phyloP scores from a whole-genome alignment of 1,284 basidiomycete species.

The Rhodofomes roseus region DNA sequence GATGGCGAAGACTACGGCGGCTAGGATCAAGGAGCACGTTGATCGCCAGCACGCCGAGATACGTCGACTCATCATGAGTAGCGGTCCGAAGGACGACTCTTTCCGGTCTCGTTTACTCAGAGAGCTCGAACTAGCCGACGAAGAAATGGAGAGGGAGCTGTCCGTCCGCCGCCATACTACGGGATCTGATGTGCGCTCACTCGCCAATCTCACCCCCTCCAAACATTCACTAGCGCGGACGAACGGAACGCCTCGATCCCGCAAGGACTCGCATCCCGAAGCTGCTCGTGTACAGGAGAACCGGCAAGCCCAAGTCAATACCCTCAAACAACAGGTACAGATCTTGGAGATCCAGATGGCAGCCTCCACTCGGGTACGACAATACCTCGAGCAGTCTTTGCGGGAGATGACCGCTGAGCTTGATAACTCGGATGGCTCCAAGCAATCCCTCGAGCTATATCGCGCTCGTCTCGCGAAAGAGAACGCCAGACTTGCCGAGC shows the following conservation, averaged over 20 bases:
- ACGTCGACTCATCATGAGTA: conserved; percentile 57
- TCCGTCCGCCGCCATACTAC: conserved; percentile 28
- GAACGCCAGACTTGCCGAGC: conserved; percentile 50
- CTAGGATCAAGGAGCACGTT: conserved; percentile 59
- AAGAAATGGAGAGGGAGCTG: conserved; percentile 58
- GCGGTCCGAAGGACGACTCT: conserved; percentile 53
- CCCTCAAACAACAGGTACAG: conserved; percentile 63
- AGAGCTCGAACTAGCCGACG: conserved; percentile 65
- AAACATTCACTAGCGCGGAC: conserved; percentile 34
- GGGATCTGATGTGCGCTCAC: conserved; percentile 29
- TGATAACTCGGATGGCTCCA: conserved; percentile 63
- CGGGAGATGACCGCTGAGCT: conserved; percentile 62
- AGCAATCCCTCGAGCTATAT: conserved; percentile 58
- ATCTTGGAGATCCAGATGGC: conserved; percentile 68
- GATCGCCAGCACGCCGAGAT: conserved; percentile 70
- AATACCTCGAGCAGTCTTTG: conserved; percentile 61
- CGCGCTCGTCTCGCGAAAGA: conserved; percentile 55
- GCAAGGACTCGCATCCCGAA: conserved; percentile 34
- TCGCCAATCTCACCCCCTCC: conserved; percentile 41
- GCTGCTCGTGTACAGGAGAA: conserved; percentile 39
- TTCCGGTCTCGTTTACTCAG: conserved; percentile 66
- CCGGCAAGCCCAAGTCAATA: conserved; percentile 42
- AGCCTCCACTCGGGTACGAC: conserved; percentile 63
- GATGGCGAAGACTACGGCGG: conserved; percentile 44
- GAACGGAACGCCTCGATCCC: conserved; percentile 33